These are phyloP conservation scores for Sistotremastrum suecicum DNA, from an alignment of 768 basidiomycete genomes.

Conservation along the genomic window DNA sequence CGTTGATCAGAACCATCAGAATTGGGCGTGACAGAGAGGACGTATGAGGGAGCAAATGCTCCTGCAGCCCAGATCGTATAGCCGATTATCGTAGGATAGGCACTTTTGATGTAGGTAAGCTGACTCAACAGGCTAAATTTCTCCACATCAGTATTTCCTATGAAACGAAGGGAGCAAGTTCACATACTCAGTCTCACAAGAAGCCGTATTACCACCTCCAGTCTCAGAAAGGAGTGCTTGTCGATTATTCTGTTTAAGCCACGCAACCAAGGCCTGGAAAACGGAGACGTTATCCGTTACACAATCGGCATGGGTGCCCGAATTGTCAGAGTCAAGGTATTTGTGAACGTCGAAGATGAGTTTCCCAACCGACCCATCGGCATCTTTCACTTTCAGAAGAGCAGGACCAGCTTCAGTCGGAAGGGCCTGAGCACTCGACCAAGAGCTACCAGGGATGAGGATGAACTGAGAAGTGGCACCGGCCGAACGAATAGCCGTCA, in stretches of 20 bases:
- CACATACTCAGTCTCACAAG: slow-evolving; percentile 20
- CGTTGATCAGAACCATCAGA: slow-evolving; percentile 31
- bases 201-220: slow-evolving; percentile 28
- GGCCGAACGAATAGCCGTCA: slow-evolving; percentile 28
- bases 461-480: slow-evolving; percentile 27
- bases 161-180: slow-evolving; percentile 1
- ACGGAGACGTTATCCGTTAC: slow-evolving; percentile 31
- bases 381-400: slow-evolving; percentile 28
- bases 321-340: slow-evolving; percentile 32
- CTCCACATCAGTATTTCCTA: slow-evolving; percentile 5
- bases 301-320: slow-evolving; percentile 29
- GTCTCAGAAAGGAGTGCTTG: slow-evolving; percentile 31
- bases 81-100: slow-evolving; percentile 29
- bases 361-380: slow-evolving; percentile 21
- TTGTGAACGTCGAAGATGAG: slow-evolving; percentile 33
- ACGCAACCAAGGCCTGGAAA: slow-evolving; percentile 27
- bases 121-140: slow-evolving; percentile 22
- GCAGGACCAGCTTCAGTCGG: slow-evolving; percentile 24
- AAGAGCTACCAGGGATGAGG: slow-evolving; percentile 30
- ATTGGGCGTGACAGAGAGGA: slow-evolving; percentile 34
- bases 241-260: slow-evolving; percentile 26
- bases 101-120: slow-evolving; percentile 30
- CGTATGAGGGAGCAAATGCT: slow-evolving; percentile 35
- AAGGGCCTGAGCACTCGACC: slow-evolving; percentile 23
- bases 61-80: slow-evolving; percentile 45